Base-by-base conservation (phyloP, 2,329 filamentous ascomycete species). In the Paracoccidioides brasiliensis region DNA sequence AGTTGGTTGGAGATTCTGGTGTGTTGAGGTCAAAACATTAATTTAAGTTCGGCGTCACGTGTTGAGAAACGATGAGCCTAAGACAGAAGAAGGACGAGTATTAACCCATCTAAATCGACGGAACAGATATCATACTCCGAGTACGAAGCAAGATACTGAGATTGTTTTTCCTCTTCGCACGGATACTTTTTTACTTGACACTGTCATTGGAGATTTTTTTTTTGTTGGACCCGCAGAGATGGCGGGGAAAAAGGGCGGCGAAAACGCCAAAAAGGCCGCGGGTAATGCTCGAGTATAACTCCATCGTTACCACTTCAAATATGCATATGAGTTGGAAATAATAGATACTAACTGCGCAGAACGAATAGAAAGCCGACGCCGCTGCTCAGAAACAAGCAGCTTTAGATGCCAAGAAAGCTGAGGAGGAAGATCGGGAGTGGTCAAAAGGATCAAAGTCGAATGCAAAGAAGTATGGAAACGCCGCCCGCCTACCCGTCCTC, bases 241-340 rank as follows among this genome's bases (percentile, higher is more conserved):
- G 86, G 84, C 78, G 63, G 88, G 87, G 72, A 90, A 87, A 71
- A 80, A 77, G 66, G 73, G 66, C 54, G 80, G 76, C 54, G 90
- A 94, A 60, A 89, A 86, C 74, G 85, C 79, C 70, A 97, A 95
- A 75, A 97, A 97, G 77, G 89, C 75, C 2, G 82, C 85, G 7
- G 93, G 91, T 61, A 89, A 96, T 71, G 90, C 90, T 58, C 72
- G 69, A 54, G 73, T 74, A 67, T 56, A 49, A 52, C 15, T 44
- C 56, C 8, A 44, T 22, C 2, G 22, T 22, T 32, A 55, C 64
- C 64, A 61, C 63, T 62, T 63, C 64, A 30, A 53, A 44, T 35
- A 35, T 15, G n/a, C 12, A 43, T 44, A 42, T 44, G 8, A 22
- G 22, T 22, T 35, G 7, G 15, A n/a, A 44, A 32, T 30, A n/a